Base-by-base conservation (phyloP, 2,329 filamentous ascomycete species). In the Lasiodiplodia citricola region DNA sequence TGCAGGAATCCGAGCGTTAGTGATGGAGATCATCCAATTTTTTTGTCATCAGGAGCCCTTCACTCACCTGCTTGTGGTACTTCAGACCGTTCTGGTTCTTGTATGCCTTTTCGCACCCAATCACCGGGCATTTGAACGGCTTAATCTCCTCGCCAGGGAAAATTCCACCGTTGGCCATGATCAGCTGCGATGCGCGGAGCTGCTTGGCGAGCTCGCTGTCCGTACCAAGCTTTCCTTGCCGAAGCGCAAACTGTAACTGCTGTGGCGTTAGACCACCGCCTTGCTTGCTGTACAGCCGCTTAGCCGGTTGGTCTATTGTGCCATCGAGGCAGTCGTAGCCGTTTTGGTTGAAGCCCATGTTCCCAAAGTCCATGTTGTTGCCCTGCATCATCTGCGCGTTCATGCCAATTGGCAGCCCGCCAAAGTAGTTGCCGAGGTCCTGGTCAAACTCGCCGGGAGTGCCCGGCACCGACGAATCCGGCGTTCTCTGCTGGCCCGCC, bases 51-150 rank as follows among this genome's bases (percentile, higher is more conserved):
- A 64, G 60, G 60, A 64, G 60, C 60, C 47, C 8, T 38, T 38
- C 23, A 83, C 86, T 81, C 83, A 88, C 87, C 77, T 87, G 84
- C 82, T 91, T 91, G 82, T 91, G 89, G 75, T 93, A 99, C 88
- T 98, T 99, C 68, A 99, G 86, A 62, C 96, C 96, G 74, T 99
- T 99, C 79, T 98, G 96, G 80, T 99, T 99, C 86, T 99, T 99
- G 84, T 99, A 99, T 0, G 96, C 95, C 85, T 99, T 99, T 80
- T 98, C 96, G 77, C 96, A 99, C 6, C 96, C 96, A 78, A 99
- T 97, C 63, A 99, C 96, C 1, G 96, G 96, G 76, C 96, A 99
- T 79, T 94, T 92, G 86, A 97, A 99, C 0, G 96, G 96, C 82
- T 98, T 99, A 75, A 96, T 93, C 78, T 99, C 95, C 78, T 98